phyloP scores from a whole-genome alignment of 192 early-diverging fungal species.

The Gryganskiella cystojenkinii region DNA sequence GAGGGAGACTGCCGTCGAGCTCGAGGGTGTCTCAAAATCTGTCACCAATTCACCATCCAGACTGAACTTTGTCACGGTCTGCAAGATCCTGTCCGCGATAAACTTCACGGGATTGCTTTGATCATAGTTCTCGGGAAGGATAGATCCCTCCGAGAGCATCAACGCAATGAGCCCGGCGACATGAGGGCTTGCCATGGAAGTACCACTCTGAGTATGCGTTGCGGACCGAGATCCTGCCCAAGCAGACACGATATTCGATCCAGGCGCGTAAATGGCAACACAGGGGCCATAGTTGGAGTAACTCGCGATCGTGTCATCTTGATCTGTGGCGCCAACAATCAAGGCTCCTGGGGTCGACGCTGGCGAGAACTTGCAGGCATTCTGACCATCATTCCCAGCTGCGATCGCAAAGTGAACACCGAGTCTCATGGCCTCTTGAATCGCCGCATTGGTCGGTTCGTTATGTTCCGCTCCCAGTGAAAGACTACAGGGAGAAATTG shows the following conservation, averaged over 20 bases:
- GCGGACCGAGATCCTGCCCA: conserved; percentile 70
- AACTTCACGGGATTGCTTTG: conserved; percentile 35
- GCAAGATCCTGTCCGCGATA: conserved; percentile 35
- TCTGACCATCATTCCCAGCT: conserved; percentile 68
- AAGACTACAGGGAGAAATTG: conserved; percentile 48
- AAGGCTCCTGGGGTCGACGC: conserved; percentile 62
- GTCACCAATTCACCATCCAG: conserved; percentile 17
- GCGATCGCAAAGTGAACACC: conserved; percentile 66
- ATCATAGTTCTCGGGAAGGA: too few species aligned
- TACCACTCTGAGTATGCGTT: conserved; percentile 72
- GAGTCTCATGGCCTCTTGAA: conserved; percentile 57
- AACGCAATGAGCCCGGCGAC: conserved; percentile 67
- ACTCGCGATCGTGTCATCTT: conserved; percentile 63
- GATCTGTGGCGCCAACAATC: conserved; percentile 71
- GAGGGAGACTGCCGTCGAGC: not conserved
- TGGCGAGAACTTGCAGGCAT: conserved; percentile 67
- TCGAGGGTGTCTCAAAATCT: not conserved
- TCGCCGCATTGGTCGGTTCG: conserved; percentile 59
- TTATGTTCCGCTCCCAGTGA: conserved; percentile 63
- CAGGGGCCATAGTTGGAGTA: conserved; percentile 71
- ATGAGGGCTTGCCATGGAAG: conserved; percentile 87
- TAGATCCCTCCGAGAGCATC: conserved; percentile 45
- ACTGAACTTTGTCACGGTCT: conserved; percentile 34
- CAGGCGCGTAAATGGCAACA: conserved; percentile 66
- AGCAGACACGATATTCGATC: conserved; percentile 62